A percentile compares a stretch with the other conserved stretches of the same genome.
phyloP scores from a whole-genome alignment of 495 filamentous ascomycete genomes.

The Hamigera avellanea region DNA sequence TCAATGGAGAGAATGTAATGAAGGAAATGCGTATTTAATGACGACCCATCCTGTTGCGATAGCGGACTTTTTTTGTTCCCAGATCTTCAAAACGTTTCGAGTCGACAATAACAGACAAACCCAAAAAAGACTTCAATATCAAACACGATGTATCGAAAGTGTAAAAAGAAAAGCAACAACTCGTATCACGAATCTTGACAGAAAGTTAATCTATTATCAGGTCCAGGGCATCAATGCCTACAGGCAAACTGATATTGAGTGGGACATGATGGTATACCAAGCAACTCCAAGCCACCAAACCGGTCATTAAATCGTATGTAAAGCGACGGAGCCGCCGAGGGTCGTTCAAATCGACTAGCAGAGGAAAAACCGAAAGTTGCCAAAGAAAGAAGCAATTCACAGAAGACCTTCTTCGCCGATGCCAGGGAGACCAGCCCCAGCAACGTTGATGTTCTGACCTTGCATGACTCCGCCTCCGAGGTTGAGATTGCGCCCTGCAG shows the following conservation, averaged over 20 bases:
- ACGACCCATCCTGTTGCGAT: no score
- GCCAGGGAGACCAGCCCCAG: conserved; percentile 38
- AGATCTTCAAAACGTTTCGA: no score
- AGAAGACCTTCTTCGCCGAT: conserved; percentile 40
- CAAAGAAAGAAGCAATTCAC: conserved; percentile 12
- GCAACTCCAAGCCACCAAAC: background rate
- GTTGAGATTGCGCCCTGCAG: conserved; percentile 25
- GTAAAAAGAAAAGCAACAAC: no score
- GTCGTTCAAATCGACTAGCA: background rate
- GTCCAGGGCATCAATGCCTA: no score
- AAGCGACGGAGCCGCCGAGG: background rate
- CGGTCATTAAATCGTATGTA: background rate
- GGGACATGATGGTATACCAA: background rate
- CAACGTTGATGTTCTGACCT: conserved; percentile 39
- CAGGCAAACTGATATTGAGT: background rate
- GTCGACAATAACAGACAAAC: no score
- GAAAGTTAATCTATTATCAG: no score
- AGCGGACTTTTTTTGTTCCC: no score
- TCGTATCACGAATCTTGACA: no score
- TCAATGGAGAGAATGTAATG: no score
- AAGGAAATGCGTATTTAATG: no score
- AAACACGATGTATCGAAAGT: no score
- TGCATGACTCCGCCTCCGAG: conserved; percentile 39
- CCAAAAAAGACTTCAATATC: no score
- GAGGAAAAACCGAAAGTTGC: background rate